A percentile compares a stretch with the other conserved stretches of the same genome.
Conservation (phyloP, 2,329 filamentous ascomycete species). For the Lasiodiplodia sp. region DNA sequence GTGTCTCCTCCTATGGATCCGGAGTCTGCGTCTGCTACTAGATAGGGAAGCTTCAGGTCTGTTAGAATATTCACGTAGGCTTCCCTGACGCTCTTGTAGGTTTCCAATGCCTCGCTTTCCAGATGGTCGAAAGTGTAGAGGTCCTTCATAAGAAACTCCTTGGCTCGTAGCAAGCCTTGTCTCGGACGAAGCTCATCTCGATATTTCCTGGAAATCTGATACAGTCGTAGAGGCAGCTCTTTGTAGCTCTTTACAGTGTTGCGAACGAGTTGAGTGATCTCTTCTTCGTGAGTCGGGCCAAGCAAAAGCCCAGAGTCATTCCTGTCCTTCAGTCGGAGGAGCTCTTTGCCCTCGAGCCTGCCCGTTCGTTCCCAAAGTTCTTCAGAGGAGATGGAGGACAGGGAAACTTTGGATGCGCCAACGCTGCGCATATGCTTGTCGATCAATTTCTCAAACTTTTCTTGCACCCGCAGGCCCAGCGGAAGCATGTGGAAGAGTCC, state of each 20-base stretch:
- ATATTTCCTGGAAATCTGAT: constrained; percentile 94
- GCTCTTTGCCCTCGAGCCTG: constrained; percentile 82
- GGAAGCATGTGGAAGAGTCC: constrained; percentile 94
- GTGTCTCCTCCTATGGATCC: constrained; percentile 94
- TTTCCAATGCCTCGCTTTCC: constrained; percentile 72
- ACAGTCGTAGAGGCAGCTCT: constrained; percentile 82
- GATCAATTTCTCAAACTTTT: constrained; percentile 84
- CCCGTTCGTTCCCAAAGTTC: constrained; percentile 83
- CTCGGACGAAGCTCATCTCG: constrained; percentile 89
- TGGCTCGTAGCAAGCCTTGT: constrained; percentile 83
- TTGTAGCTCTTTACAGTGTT: constrained; percentile 81
- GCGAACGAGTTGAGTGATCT: constrained; percentile 84
- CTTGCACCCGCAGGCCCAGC: constrained; percentile 82
- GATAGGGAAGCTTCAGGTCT: constrained; percentile 81
- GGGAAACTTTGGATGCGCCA: constrained; percentile 80
- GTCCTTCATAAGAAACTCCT: constrained; percentile 98
- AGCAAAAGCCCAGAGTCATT: constrained; percentile 78
- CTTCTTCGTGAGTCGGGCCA: constrained; percentile 94
- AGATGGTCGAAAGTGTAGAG: constrained; percentile 91
- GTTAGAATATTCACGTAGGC: constrained; percentile 82
- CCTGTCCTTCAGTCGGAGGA: constrained; percentile 82
- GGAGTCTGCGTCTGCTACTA: constrained; percentile 88
- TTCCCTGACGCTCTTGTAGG: constrained; percentile 76
- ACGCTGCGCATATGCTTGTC: constrained; percentile 83
- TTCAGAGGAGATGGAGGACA: constrained; percentile 87